These are phyloP conservation scores for Rhodotorula taiwanensis DNA, from an alignment of 768 basidiomycete species.

Conservation along the genomic window DNA sequence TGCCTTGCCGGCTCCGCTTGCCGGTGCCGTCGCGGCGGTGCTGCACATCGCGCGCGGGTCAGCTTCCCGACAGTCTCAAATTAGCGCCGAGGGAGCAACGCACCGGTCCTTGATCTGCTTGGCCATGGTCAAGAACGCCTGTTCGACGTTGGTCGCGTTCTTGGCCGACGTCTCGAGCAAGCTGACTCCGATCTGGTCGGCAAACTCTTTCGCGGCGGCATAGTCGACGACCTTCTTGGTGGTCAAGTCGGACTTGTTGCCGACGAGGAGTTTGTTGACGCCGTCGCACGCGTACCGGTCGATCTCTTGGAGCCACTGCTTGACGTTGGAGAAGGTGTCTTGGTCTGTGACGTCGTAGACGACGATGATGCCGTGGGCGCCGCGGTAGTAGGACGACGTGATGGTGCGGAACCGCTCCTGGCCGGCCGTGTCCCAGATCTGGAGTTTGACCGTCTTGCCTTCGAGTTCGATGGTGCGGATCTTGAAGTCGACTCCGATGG, in stretches of 20 bases:
- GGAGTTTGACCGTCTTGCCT: slow-evolving; percentile 92
- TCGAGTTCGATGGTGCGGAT: slow-evolving; percentile 97
- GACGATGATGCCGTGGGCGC: slow-evolving; percentile 97
- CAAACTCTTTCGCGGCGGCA: slow-evolving; percentile 57
- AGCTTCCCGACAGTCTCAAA: no score
- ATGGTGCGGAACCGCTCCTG: slow-evolving; percentile 98
- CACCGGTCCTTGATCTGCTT: slow-evolving; percentile 45
- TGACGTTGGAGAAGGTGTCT: slow-evolving; percentile 64
- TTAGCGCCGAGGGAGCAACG: neutral
- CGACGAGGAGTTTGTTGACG: slow-evolving; percentile 97
- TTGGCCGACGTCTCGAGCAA: slow-evolving; percentile 99
- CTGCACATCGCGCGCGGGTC: no score
- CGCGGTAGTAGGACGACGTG: slow-evolving; percentile 98
- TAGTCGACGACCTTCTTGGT: slow-evolving; percentile 66
- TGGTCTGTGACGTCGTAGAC: slow-evolving; percentile 91
- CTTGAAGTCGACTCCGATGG: slow-evolving; percentile 99
- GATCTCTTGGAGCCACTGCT: slow-evolving; percentile 54
- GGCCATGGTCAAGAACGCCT: slow-evolving; percentile 95
- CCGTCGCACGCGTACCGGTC: slow-evolving; percentile 81
- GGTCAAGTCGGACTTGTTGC: slow-evolving; percentile 92
- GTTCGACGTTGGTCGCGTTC: slow-evolving; percentile 93
- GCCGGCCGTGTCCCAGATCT: slow-evolving; percentile 99
- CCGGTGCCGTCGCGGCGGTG: slow-evolving; percentile 75
- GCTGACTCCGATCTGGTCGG: slow-evolving; percentile 80
- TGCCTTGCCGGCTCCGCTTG: slow-evolving; percentile 69